Conservation (phyloP, 768 basidiomycete species). For the Chlorophyllum brunneum region DNA sequence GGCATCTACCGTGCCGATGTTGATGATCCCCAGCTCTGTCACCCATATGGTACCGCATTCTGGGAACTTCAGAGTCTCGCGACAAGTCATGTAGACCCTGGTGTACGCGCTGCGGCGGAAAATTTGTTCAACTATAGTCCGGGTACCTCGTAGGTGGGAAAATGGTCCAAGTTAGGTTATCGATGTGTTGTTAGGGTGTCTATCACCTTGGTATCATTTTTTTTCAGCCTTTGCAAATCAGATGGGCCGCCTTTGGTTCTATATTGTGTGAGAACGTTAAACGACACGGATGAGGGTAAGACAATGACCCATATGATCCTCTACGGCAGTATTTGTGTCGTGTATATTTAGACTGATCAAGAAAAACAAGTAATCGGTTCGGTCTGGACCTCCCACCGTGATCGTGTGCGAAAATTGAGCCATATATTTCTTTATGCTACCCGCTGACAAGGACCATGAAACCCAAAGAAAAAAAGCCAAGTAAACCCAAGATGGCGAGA, state of each 20-base stretch:
- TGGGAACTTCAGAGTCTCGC: slow-evolving; percentile 77
- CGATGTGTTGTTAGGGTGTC: not conserved
- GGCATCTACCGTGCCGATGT: slow-evolving; percentile 84
- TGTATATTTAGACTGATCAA: slow-evolving; percentile 1
- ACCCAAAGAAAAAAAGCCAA: not conserved
- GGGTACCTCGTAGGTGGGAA: slow-evolving; percentile 22
- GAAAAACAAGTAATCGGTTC: not conserved
- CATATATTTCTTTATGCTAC: not conserved
- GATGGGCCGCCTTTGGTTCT: no score
- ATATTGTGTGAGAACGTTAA: no score
- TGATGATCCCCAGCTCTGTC: slow-evolving; percentile 83
- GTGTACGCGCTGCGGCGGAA: slow-evolving; percentile 63
- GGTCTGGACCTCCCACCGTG: not conserved
- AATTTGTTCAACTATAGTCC: slow-evolving; percentile 47
- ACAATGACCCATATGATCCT: not conserved
- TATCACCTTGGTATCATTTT: slow-evolving; percentile 3
- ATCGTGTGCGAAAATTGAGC: slow-evolving; percentile 1
- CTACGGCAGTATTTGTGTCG: slow-evolving; percentile 1
- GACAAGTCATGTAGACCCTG: slow-evolving; percentile 58
- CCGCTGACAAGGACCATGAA: not conserved
- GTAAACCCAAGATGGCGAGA: not conserved
- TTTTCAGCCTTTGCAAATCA: no score
- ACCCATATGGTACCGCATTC: slow-evolving; percentile 80
- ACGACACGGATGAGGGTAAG: no score
- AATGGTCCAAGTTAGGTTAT: slow-evolving; percentile 12